phyloP scores from a whole-genome alignment of 129 eudicot genomes.

The Flaveria ramosissima region DNA sequence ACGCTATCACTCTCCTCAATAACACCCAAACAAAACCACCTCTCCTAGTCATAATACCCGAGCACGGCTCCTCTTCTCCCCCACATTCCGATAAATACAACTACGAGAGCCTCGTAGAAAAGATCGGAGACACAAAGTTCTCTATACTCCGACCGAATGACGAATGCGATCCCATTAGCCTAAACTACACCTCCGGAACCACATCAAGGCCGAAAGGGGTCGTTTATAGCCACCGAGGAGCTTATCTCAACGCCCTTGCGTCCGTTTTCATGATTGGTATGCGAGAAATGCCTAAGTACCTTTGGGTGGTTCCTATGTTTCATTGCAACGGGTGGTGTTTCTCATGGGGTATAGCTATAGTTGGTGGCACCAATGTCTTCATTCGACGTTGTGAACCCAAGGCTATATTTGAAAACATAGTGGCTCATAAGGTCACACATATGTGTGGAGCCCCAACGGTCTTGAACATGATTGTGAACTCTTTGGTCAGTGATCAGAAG shows the following conservation, averaged over 20 bases:
- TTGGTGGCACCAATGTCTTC: neutral
- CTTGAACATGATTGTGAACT: neutral
- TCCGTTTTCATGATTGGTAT: neutral
- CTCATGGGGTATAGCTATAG: neutral
- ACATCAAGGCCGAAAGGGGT: constrained; percentile 1
- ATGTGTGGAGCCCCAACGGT: neutral
- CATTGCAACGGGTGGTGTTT: constrained; percentile 5
- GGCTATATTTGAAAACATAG: neutral
- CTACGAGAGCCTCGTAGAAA: neutral
- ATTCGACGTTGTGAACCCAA: neutral
- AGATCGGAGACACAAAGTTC: neutral
- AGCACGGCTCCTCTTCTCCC: neutral
- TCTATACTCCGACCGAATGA: neutral
- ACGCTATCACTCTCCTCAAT: neutral
- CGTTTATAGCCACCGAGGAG: neutral
- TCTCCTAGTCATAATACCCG: neutral
- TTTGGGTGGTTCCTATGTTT: neutral
- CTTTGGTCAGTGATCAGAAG: neutral
- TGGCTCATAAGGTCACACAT: neutral
- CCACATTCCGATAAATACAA: neutral
- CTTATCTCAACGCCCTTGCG: neutral
- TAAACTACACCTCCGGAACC: constrained; percentile 1
- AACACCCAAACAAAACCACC: neutral
- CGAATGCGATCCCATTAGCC: neutral
- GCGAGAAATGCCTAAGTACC: neutral